A percentile compares a stretch with the other conserved stretches of the same genome.
Evolutionary conservation across 2,329 filamentous ascomycete species (phyloP).

Genomic region (Colletotrichum siamense): DNA sequence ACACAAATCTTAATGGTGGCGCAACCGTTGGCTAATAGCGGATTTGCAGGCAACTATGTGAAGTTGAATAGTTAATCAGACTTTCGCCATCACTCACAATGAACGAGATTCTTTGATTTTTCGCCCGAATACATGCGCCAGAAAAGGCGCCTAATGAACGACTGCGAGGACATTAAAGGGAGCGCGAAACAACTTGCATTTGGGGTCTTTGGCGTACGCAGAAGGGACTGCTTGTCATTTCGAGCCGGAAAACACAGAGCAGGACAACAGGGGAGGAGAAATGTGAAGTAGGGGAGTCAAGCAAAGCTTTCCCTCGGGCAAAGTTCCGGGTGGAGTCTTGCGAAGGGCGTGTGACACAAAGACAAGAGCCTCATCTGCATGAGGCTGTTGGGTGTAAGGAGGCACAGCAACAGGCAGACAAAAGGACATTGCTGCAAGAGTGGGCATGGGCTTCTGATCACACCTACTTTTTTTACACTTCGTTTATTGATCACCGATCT

Average conservation of each 20-base stretch:
- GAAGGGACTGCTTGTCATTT: constrained; percentile 20
- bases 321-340: background rate
- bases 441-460: background rate
- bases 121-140: constrained; percentile 5
- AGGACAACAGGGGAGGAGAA: background rate
- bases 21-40: constrained; percentile 27
- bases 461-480: constrained; percentile 1
- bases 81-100: background rate
- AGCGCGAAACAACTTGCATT: constrained; percentile 19
- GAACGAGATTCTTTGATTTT: background rate
- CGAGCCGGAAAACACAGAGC: constrained; percentile 6
- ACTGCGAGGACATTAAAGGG: constrained; percentile 3
- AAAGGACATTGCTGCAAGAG: background rate
- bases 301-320: background rate
- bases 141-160: constrained; percentile 13
- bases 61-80: constrained; percentile 38
- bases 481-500: background rate
- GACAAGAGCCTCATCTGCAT: background rate
- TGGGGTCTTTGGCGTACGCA: constrained; percentile 23
- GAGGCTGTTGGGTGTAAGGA: background rate
- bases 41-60: constrained; percentile 54
- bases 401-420: background rate
- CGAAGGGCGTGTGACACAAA: background rate
- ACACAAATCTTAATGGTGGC: background rate
- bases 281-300: background rate